Percentiles rank a stretch among this genome's conserved stretches.
Evolutionary conservation across 306 rosid species (phyloP).

Genomic region (apple (Malus domestica)): DNA sequence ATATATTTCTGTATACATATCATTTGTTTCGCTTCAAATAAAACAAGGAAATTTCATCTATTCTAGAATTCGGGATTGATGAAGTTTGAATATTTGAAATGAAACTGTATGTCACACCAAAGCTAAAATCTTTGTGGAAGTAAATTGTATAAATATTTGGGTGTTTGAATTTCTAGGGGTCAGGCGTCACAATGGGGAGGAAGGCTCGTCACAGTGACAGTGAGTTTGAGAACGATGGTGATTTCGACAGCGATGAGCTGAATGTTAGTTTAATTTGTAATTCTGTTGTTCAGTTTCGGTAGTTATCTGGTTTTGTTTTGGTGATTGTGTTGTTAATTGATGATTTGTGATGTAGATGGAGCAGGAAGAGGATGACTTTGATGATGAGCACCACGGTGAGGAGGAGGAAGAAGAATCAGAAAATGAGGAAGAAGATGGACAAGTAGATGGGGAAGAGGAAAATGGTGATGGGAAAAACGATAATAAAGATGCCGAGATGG

Average conservation of each 20-base stretch:
- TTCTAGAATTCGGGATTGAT: background rate
- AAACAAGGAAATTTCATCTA: background rate
- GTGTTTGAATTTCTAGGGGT: background rate
- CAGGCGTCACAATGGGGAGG: slow-evolving; percentile 12
- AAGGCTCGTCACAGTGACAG: slow-evolving; percentile 22
- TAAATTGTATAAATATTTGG: background rate
- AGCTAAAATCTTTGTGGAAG: background rate
- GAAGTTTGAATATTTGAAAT: background rate
- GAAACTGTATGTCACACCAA: background rate
- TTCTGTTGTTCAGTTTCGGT: background rate
- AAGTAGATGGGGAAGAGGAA: slow-evolving; percentile 18
- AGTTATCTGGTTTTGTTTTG: background rate
- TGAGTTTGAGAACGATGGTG: slow-evolving; percentile 16
- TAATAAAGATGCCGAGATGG: slow-evolving; percentile 56
- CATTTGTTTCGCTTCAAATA: background rate
- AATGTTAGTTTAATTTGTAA: slow-evolving; percentile 9
- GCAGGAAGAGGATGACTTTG: slow-evolving; percentile 11
- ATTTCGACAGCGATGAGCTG: slow-evolving; percentile 3
- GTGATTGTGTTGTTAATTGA: slow-evolving; percentile 1
- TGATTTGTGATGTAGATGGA: slow-evolving; percentile 25
- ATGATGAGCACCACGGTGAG: slow-evolving; percentile 20
- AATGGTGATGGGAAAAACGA: slow-evolving; percentile 10
- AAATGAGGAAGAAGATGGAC: slow-evolving; percentile 28
- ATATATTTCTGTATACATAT: background rate
- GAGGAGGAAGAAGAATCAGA: slow-evolving; percentile 8